These are phyloP conservation scores for Prunus mume DNA, from an alignment of 306 rosid species.

Conservation along the genomic window DNA sequence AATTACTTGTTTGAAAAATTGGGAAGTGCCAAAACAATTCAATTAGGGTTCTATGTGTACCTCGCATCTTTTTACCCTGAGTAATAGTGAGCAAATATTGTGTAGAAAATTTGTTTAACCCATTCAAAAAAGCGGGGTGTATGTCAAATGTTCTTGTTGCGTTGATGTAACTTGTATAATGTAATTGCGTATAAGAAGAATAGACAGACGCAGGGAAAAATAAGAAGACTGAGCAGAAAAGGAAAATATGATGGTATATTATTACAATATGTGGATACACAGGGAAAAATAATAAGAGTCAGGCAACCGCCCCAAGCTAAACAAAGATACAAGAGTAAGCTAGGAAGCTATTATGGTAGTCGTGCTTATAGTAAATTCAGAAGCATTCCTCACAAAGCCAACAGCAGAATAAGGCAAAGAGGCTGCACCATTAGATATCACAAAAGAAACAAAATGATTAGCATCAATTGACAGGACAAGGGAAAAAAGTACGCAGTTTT, in stretches of 20 bases:
- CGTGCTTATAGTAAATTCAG: slow-evolving; percentile 27
- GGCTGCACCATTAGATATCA: slow-evolving; percentile 48
- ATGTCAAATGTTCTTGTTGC: background rate
- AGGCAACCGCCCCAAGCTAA: background rate
- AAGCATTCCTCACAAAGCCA: slow-evolving; percentile 76
- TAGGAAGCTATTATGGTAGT: slow-evolving; percentile 16
- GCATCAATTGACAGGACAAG: background rate
- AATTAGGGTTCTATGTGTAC: background rate
- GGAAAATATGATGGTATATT: background rate
- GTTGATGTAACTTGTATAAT: background rate
- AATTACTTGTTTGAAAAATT: background rate
- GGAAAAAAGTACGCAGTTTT: background rate
- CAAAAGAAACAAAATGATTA: slow-evolving; percentile 10
- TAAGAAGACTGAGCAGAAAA: background rate
- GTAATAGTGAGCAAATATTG: background rate
- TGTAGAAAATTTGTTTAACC: background rate
- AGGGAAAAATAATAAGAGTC: background rate
- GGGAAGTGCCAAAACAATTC: background rate
- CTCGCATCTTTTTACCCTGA: background rate
- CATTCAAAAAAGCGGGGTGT: background rate
- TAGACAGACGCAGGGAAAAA: background rate
- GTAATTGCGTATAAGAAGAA: background rate
- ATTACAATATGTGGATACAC: background rate
- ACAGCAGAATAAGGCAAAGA: slow-evolving; percentile 83
- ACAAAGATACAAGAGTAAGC: background rate